These are phyloP conservation scores for Vigna angularis DNA, from an alignment of 306 rosid genomes.

Conservation along the genomic window DNA sequence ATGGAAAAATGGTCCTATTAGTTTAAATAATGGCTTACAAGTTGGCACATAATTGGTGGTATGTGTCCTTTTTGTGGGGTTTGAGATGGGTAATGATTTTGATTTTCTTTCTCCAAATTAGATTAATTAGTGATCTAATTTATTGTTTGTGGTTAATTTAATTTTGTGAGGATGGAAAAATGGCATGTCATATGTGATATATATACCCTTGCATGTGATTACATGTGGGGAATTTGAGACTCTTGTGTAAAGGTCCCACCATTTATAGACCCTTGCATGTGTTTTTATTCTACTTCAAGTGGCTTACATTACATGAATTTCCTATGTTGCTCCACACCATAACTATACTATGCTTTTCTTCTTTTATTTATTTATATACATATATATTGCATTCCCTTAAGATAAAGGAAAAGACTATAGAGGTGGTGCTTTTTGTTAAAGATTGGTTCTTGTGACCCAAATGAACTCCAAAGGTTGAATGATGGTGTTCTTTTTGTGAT, in stretches of 20 bases:
- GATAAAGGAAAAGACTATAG: neutral
- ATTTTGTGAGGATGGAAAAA: slow-evolving; percentile 46
- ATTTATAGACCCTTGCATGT: slow-evolving; percentile 59
- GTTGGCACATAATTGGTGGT: slow-evolving; percentile 45
- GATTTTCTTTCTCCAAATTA: slow-evolving; percentile 32
- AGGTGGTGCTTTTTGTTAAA: slow-evolving; percentile 40
- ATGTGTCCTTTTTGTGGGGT: slow-evolving; percentile 47
- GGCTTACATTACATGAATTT: slow-evolving; percentile 77
- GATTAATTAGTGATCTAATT: slow-evolving; percentile 14
- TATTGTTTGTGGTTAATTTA: slow-evolving; percentile 12
- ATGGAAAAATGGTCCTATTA: slow-evolving; percentile 29
- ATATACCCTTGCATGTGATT: slow-evolving; percentile 75
- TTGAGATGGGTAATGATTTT: slow-evolving; percentile 51
- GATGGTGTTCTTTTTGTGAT: neutral
- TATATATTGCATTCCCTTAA: slow-evolving; percentile 26
- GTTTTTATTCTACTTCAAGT: slow-evolving; percentile 67
- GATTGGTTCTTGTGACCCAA: slow-evolving; percentile 49
- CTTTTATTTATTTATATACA: slow-evolving; percentile 15
- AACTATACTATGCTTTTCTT: slow-evolving; percentile 55
- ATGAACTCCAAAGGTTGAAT: slow-evolving; percentile 41
- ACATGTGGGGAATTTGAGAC: slow-evolving; percentile 71
- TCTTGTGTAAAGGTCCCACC: slow-evolving; percentile 52
- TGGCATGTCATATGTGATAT: slow-evolving; percentile 39
- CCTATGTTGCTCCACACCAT: slow-evolving; percentile 63
- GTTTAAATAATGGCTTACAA: slow-evolving; percentile 44